Evolutionary conservation across 148 eudicot species (phyloP), one percentile per base, ranked within the genome.

Genomic region (Beta vulgaris): DNA sequence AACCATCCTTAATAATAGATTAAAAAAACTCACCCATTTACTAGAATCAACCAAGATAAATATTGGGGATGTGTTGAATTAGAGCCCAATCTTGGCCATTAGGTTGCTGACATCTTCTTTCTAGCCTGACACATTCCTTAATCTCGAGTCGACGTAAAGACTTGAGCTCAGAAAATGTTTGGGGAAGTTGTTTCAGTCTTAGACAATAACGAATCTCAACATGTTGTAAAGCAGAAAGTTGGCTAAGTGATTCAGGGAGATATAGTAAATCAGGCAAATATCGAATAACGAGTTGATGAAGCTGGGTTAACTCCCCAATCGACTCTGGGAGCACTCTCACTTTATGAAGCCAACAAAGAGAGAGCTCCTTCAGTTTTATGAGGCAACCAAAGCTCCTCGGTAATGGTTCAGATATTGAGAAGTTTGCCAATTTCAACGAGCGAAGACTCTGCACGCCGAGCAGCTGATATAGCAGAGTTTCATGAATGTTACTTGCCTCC

Each of bases 231-330:
- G 42, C 1, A 1, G 68, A 32, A 63, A 21, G 39, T 10, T 10
- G 8, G 31, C 43, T 15, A n/a, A 63, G 68, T 63, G 68, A 63
- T 3, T 63, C 42, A 32, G 68, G 68, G 14, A 63, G 71, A n/a
- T 12, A 51, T 1, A 15, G 11, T 26, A 40, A 14, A 28, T 68
- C 28, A 12, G 34, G 23, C 23, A 54, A 69, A 7, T 32, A 34
- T 48, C 25, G 9, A 8, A 69, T 48, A 0, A 0, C 16, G 11
- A 69, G 73, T 6, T 7, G 18, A 26, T 4, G 16, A 21, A 49
- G 73, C 26, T 3, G 42, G 58, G 37, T 6, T 15, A 69, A 39
- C 0, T 46, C 15, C 15, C 39, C 26, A 69, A 69, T 18, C 2
- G 37, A 31, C 26, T 69, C 73, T 29, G 73, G 73, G 3, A 69